A percentile compares a stretch with the other conserved stretches of the same genome.
These are phyloP conservation scores for Erodium moschatum DNA, from an alignment of 441 rosid species.

Conservation along the genomic window DNA sequence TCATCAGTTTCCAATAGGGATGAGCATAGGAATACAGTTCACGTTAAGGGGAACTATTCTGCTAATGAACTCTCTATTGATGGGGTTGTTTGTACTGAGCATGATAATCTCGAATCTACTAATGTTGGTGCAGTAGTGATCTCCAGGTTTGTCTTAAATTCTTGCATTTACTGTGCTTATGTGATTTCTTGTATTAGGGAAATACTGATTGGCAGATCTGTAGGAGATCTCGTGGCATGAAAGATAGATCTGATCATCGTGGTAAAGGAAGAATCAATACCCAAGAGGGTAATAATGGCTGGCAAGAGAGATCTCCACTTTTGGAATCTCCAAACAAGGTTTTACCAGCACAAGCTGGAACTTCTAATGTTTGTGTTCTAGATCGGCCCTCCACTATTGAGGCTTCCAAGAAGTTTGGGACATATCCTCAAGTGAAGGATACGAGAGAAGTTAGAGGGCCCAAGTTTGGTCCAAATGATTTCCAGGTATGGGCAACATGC, in stretches of 20 bases:
- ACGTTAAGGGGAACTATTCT: conserved; percentile 26
- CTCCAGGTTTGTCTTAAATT: conserved; percentile 48
- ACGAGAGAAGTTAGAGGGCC: conserved; percentile 34
- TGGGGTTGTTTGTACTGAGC: conserved; percentile 34
- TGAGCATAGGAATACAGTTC: conserved; percentile 12
- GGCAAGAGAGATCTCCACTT: conserved; percentile 38
- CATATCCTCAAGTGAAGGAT: conserved; percentile 30
- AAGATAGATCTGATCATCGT: conserved; percentile 43
- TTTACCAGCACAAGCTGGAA: conserved; percentile 32
- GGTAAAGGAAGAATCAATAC: conserved; percentile 42
- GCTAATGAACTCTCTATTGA: conserved; percentile 25
- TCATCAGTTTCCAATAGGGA: conserved; percentile 14
- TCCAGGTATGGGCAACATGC: conserved; percentile 39
- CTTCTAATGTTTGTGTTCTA: conserved; percentile 30
- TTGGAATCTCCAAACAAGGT: conserved; percentile 26
- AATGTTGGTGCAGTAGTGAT: conserved; percentile 30
- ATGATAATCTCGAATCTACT: conserved; percentile 30
- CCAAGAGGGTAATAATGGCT: conserved; percentile 33
- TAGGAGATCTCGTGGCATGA: conserved; percentile 20
- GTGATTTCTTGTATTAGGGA: conserved; percentile 23
- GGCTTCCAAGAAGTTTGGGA: conserved; percentile 33
- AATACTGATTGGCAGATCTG: conserved; percentile 21
- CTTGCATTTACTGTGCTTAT: conserved; percentile 18
- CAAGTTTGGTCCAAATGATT: conserved; percentile 40
- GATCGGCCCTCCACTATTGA: conserved; percentile 23